Base-by-base conservation (phyloP, 345 rosid genomes). In the Aegle marmelos region DNA sequence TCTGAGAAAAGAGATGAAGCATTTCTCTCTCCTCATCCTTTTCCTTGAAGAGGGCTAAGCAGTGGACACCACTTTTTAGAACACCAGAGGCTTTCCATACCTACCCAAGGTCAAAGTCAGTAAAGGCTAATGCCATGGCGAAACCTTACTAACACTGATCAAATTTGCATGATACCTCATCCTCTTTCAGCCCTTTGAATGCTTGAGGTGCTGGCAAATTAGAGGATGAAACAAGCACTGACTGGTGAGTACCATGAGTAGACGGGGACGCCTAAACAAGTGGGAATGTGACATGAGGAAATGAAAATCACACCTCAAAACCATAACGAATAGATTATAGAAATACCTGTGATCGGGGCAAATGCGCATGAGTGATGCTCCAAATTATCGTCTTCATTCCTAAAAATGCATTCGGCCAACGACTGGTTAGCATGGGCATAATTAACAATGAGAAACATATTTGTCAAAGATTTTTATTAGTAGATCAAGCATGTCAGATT, bases 1-100 rank as follows among this genome's bases (percentile, higher is more conserved):
- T 94, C 83, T 92, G 98, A 81, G 98, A 94, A 80, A 92, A 94
- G 62, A 89, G 92, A 65, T 87, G 86, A 72, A 92, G 90, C 95
- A 96, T 96, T 67, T 96, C 99, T 76, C 86, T 94, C 85, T 94
- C 99, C 86, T 96, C 99, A 24, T 96, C 99, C 86, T 94, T 94
- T 79, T 96, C 99, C 91, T 94, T 94, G 88, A 91, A 96, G 77
- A 94, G 98, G 53, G 95, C 97, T 83, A 96, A 83, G 91, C 99
- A 96, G 81, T 92, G 97, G 66, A 96, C 98, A 76, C 99, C 99
- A 84, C 98, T 94, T 85, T 88, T 94, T 70, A 96, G 79, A 80
- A 96, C 98, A 82, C 98, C 98, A 68, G 98, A 93, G 73, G 99
- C 98, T 91, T 96, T 94, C 93, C 95, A 89, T 56, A 94, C 97